Conservation (phyloP, 495 filamentous ascomycete genomes). For the Jackrogersella multiformis region DNA sequence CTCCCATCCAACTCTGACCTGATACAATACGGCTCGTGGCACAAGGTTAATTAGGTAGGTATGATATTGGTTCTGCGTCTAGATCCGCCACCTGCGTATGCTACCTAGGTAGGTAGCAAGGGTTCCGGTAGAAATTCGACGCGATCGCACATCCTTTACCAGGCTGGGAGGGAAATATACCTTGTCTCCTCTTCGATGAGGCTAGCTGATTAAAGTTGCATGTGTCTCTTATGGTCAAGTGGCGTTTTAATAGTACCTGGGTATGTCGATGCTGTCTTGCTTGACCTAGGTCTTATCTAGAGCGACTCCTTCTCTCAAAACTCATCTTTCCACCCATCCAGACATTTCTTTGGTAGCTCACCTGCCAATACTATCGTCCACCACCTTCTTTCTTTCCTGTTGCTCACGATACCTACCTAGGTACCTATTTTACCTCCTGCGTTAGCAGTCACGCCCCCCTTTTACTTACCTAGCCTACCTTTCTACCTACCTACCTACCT, state of each 20-base stretch:
- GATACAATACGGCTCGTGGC: conserved; percentile 27
- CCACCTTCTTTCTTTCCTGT: conserved; percentile 27
- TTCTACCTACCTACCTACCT: not conserved
- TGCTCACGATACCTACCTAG: conserved; percentile 22
- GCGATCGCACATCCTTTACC: conserved; percentile 21
- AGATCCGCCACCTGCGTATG: conserved; percentile 35
- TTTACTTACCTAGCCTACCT: not conserved
- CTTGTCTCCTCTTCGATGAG: conserved; percentile 7
- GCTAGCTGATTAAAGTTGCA: conserved; percentile 13
- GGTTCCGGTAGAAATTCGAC: conserved; percentile 28
- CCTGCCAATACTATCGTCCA: not conserved
- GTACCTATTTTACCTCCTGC: conserved; percentile 19
- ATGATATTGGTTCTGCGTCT: conserved; percentile 17
- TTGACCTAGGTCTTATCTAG: conserved; percentile 28
- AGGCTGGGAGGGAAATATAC: conserved; percentile 12
- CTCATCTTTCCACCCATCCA: conserved; percentile 9
- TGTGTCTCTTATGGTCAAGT: conserved; percentile 21
- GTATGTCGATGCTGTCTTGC: not conserved
- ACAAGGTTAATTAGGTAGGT: conserved; percentile 15
- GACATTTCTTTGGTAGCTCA: not conserved
- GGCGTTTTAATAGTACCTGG: conserved; percentile 13
- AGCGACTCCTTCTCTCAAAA: conserved; percentile 5
- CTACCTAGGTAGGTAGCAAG: conserved; percentile 31
- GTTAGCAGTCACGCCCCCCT: conserved; percentile 25
- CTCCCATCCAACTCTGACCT: not conserved